Percentiles rank a stretch among this genome's conserved stretches.
Evolutionary conservation across 495 filamentous ascomycete genomes (phyloP).

Genomic region (Thermochaetoides thermophila): DNA sequence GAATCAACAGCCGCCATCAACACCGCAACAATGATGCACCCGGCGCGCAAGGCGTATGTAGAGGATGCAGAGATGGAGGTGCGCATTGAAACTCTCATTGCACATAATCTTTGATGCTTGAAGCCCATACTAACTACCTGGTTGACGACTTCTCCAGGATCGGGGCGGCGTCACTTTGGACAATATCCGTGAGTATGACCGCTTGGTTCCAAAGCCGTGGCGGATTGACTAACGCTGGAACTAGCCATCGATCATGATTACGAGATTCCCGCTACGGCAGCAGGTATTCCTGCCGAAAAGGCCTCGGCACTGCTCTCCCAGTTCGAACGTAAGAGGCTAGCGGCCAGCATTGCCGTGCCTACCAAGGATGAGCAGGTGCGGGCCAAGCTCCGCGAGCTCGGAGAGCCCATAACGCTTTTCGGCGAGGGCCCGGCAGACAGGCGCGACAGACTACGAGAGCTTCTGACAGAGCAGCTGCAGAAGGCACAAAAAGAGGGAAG

Average conservation of each 20-base stretch:
- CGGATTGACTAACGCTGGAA: conserved; percentile 3
- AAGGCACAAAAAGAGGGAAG: conserved; percentile 43
- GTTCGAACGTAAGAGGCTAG: conserved; percentile 76
- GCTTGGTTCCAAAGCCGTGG: neutral
- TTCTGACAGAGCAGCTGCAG: conserved; percentile 61
- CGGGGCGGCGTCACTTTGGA: conserved; percentile 64
- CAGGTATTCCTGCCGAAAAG: conserved; percentile 72
- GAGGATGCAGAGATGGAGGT: conserved; percentile 70
- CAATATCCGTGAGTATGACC: conserved; percentile 52
- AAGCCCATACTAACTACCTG: no score
- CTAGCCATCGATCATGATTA: conserved; percentile 76
- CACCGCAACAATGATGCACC: conserved; percentile 54
- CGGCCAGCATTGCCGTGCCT: conserved; percentile 83
- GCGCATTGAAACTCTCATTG: conserved; percentile 23
- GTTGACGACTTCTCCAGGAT: conserved; percentile 25
- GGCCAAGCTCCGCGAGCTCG: conserved; percentile 61
- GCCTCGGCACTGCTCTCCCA: conserved; percentile 81
- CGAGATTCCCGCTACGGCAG: conserved; percentile 52
- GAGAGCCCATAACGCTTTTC: conserved; percentile 88
- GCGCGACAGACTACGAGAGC: conserved; percentile 70
- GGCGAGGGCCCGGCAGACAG: conserved; percentile 80
- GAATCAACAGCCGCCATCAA: no score
- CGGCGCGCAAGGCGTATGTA: conserved; percentile 86
- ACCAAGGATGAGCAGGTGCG: conserved; percentile 88
- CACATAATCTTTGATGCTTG: neutral